Percentiles rank a stretch among this genome's conserved stretches.
phyloP scores from a whole-genome alignment of 192 early-diverging fungal species.

The Umbelopsis vinacea region DNA sequence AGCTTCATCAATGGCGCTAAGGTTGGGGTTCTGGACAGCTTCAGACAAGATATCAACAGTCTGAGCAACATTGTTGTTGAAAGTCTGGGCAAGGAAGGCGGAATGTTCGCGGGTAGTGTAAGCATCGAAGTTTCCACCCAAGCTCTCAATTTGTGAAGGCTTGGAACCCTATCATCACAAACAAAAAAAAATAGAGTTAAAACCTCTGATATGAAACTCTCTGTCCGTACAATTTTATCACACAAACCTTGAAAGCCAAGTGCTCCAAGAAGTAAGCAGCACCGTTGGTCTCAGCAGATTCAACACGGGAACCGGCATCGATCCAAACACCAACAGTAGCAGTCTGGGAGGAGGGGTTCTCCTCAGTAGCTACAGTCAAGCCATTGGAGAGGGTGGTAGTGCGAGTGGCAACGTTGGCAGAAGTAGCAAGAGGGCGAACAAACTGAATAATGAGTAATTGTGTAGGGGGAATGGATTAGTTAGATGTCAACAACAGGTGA shows the following conservation, averaged over 20 bases:
- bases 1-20: conserved; percentile 91
- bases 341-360: conserved; percentile 79
- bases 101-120: conserved; percentile 99
- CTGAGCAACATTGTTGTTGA: conserved; percentile 82
- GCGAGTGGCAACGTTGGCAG: conserved; percentile 49
- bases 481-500: background rate
- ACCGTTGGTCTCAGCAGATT: conserved; percentile 87
- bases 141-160: conserved; percentile 86
- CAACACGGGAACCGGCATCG: conserved; percentile 86
- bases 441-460: conserved; percentile 33
- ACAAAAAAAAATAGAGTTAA: background rate
- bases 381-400: conserved; percentile 78
- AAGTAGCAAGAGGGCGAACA: conserved; percentile 57
- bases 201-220: background rate
- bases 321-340: conserved; percentile 92
- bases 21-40: conserved; percentile 91
- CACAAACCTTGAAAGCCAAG: conserved; percentile 96
- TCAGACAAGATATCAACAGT: conserved; percentile 96
- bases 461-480: conserved; percentile 1
- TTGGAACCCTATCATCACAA: background rate
- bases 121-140: conserved; percentile 97
- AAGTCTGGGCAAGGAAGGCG: conserved; percentile 96
- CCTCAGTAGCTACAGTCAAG: conserved; percentile 83
- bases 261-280: conserved; percentile 98
- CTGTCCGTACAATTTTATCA: background rate